phyloP scores from a whole-genome alignment of 129 eudicot genomes.

The sunflower (Helianthus annuus) region DNA sequence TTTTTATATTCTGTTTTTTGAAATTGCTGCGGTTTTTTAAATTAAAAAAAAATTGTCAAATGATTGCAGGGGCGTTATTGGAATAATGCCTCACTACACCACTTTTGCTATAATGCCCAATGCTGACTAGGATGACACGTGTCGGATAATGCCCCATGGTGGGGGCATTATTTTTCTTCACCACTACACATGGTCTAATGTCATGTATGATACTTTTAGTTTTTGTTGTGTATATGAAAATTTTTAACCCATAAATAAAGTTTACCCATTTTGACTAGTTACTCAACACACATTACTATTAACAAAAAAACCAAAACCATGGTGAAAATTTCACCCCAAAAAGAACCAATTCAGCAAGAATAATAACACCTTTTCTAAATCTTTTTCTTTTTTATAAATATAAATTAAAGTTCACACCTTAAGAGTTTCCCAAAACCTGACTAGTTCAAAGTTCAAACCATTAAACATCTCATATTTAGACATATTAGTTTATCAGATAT shows the following conservation, averaged over 20 bases:
- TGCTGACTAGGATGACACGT: too few species aligned
- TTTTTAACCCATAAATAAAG: neutral
- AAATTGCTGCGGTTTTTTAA: too few species aligned
- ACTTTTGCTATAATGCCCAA: too few species aligned
- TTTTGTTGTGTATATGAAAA: too few species aligned
- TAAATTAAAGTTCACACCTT: neutral
- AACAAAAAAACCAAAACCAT: neutral
- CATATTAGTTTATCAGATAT: constrained; percentile 8
- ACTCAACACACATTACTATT: neutral
- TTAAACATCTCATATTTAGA: constrained; percentile 16
- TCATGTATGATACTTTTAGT: too few species aligned
- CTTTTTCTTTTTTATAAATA: neutral
- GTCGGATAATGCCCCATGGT: too few species aligned
- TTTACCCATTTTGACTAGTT: neutral
- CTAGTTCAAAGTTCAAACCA: constrained; percentile 24
- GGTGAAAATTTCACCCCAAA: neutral
- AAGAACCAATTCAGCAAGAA: neutral
- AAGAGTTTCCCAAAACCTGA: constrained; percentile 19
- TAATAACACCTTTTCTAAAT: neutral
- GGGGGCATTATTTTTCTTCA: too few species aligned
- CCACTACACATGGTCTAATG: too few species aligned
- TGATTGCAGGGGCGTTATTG: too few species aligned
- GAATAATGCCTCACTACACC: too few species aligned
- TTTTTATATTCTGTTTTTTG: too few species aligned
- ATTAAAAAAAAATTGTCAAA: too few species aligned